Conservation (phyloP, 2,329 filamentous ascomycete genomes). For the Chaetomium sp. region DNA sequence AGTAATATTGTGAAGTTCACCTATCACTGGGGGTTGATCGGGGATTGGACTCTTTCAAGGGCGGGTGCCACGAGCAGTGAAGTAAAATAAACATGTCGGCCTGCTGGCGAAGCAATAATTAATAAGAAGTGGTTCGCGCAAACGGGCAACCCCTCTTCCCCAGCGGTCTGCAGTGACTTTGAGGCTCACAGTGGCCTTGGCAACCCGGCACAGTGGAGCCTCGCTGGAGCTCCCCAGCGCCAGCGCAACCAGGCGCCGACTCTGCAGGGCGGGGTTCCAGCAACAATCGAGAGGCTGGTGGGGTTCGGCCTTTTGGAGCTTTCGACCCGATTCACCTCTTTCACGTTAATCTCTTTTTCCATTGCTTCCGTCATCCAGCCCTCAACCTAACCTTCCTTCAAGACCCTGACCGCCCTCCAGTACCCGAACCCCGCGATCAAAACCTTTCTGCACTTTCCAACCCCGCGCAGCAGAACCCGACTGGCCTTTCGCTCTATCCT, state of each 20-base stretch:
- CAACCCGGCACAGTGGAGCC: conserved; percentile 4
- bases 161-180: too few relatives aligned
- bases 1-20: too few relatives aligned
- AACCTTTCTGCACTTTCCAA: conserved; percentile 4
- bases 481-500: conserved; percentile 4
- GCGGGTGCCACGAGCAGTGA: too few relatives aligned
- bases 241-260: conserved; percentile 6
- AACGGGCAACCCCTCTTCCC: too few relatives aligned
- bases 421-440: neutral
- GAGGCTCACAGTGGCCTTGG: neutral
- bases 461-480: conserved; percentile 7
- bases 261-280: conserved; percentile 22
- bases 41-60: too few relatives aligned
- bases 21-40: too few relatives aligned
- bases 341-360: conserved; percentile 21
- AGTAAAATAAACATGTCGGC: too few relatives aligned
- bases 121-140: too few relatives aligned
- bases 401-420: conserved; percentile 10
- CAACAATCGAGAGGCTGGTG: conserved; percentile 28
- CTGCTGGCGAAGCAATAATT: neutral
- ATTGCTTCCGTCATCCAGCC: conserved; percentile 23
- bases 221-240: conserved; percentile 4
- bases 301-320: conserved; percentile 26
- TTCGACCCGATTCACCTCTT: conserved; percentile 21
- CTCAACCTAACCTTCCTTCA: conserved; percentile 3